Conservation (phyloP, 306 rosid genomes). For the Ochetophila trinervis region DNA sequence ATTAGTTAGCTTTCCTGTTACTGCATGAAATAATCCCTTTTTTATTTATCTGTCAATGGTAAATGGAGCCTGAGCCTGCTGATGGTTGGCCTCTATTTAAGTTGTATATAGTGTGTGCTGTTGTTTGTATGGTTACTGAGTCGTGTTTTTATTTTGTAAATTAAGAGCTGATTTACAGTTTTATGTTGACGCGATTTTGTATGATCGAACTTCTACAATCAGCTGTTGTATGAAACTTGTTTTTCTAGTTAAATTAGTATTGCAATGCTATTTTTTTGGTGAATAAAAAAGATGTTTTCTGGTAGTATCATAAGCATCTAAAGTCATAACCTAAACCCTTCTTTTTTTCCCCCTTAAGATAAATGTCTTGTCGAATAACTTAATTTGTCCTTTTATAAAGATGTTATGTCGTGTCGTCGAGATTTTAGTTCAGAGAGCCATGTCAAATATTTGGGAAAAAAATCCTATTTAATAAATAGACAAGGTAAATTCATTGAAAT, state of each 20-base stretch:
- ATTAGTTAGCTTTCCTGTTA: constrained; percentile 30
- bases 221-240: neutral
- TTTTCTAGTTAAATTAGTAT: neutral
- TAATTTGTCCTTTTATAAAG: too few species aligned
- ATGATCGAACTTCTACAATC: constrained; percentile 13
- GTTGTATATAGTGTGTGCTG: constrained; percentile 48
- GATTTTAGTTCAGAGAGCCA: too few species aligned
- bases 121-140: constrained; percentile 29
- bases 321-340: too few species aligned
- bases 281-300: too few species aligned
- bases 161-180: neutral
- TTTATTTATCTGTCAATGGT: constrained; percentile 20
- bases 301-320: too few species aligned
- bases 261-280: neutral
- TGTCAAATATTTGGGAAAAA: too few species aligned
- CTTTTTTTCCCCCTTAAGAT: too few species aligned
- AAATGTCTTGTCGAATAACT: too few species aligned
- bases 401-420: too few species aligned
- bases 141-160: constrained; percentile 34
- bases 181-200: constrained; percentile 14
- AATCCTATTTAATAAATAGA: too few species aligned
- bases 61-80: constrained; percentile 32
- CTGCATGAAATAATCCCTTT: constrained; percentile 30
- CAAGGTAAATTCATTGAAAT: too few species aligned
- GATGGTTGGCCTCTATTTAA: constrained; percentile 12